Base-by-base conservation (phyloP, 768 basidiomycete genomes). In the Lentinula sp. region DNA sequence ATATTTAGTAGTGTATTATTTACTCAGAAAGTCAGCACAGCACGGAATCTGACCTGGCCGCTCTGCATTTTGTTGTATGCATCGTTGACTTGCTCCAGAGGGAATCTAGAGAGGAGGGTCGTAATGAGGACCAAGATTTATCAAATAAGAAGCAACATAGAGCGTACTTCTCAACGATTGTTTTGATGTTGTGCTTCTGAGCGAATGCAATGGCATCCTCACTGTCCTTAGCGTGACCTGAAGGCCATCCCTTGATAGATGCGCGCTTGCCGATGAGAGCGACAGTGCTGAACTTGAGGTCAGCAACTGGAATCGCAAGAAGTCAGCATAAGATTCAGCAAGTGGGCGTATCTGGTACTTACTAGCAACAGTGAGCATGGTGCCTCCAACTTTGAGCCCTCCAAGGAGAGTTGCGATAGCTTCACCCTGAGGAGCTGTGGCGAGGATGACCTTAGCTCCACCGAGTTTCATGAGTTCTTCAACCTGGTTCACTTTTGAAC, bases 401-500 rank as follows among this genome's bases (percentile, higher is more conserved):
- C 53, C 53, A 6, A 55, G 53, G n/a, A 55, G 53, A 18, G 53
- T 37, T 9, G 10, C 23, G 18, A 55, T 55, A 40, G 35, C 39
- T 2, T 55, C 53, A 23, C 53, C 53, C 31, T 55, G 21, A 23
- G 53, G 53, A 52, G 53, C 39, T n/a, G 53, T 55, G 53, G 53
- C 53, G 18, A 55, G 53, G 18, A 55, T 55, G 18, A 55, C 53
- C 21, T 55, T 55, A 5, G 53, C 53, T n/a, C 53, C 53, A 35
- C 53, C 53, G 53, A 55, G 53, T n/a, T 55, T 55, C 53, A 55
- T 40, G 32, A 55, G 37, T 35, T 55, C 53, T n/a, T 55, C 53
- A 18, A 55, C 53, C 37, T 55, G 53, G 39, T 55, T 55, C 10
- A 55, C 53, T 37, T 55, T 39, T 8, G 53, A 55, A 40, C 53